These are phyloP conservation scores for Oropetium thomaeum DNA, from an alignment of 176 grass and related monocot genomes.

Conservation along the genomic window DNA sequence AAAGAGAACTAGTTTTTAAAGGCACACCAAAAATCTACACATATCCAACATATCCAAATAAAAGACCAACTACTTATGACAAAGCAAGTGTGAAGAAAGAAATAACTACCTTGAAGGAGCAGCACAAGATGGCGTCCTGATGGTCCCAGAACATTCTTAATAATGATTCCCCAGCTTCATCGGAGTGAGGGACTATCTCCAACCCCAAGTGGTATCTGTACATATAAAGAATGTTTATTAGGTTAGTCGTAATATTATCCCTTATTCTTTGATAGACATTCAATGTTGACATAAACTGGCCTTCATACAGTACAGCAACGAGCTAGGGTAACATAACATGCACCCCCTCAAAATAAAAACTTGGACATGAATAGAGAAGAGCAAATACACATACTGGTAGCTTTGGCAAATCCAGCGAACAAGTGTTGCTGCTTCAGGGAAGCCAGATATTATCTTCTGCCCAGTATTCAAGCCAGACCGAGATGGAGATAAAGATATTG, in stretches of 20 bases:
- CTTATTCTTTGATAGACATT: not conserved
- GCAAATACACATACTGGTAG: slow-evolving; percentile 63
- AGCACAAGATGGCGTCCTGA: slow-evolving; percentile 87
- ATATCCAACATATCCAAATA: not conserved
- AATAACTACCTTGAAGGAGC: slow-evolving; percentile 71
- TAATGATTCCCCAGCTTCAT: slow-evolving; percentile 65
- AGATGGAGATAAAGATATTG: slow-evolving; percentile 71
- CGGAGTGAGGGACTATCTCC: slow-evolving; percentile 66
- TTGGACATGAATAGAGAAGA: not conserved
- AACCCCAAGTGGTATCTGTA: slow-evolving; percentile 77
- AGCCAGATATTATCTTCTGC: slow-evolving; percentile 63
- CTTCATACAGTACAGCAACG: not conserved
- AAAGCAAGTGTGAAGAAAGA: not conserved
- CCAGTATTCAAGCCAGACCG: slow-evolving; percentile 44
- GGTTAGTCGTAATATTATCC: not conserved
- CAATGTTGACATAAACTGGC: not conserved
- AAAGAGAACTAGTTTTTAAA: slow-evolving; percentile 2
- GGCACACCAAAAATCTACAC: not conserved
- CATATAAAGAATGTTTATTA: slow-evolving; percentile 1
- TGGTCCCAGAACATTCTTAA: slow-evolving; percentile 94
- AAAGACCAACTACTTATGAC: not conserved
- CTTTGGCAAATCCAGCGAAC: slow-evolving; percentile 89
- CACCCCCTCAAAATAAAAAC: not conserved
- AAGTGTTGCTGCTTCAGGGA: slow-evolving; percentile 79
- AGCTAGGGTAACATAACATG: not conserved